A percentile compares a stretch with the other conserved stretches of the same genome.
These are phyloP conservation scores for Gossypium longicalyx DNA, from an alignment of 345 rosid genomes.

Conservation along the genomic window DNA sequence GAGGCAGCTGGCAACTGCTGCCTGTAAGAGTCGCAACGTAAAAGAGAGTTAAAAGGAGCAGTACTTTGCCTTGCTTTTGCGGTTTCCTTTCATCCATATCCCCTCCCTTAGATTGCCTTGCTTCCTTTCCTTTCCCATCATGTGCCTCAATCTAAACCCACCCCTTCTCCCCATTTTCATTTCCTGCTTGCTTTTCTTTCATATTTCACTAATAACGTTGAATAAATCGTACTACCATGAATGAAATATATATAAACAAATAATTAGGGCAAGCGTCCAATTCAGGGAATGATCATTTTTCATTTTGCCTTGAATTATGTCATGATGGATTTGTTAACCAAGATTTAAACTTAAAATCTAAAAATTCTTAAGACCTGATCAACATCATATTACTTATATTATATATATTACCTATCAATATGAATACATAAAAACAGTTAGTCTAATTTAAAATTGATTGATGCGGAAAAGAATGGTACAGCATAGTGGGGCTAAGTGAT, in stretches of 20 bases:
- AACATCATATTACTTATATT: too few relatives aligned
- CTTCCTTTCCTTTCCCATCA: neutral
- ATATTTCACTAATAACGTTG: neutral
- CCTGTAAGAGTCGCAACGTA: neutral
- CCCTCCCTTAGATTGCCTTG: neutral
- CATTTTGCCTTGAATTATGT: neutral
- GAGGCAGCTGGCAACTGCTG: neutral
- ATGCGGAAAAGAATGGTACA: neutral
- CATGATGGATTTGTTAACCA: neutral
- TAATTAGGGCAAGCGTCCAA: neutral
- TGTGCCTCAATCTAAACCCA: conserved; percentile 7
- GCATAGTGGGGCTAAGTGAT: neutral
- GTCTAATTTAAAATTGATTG: neutral
- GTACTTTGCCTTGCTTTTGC: conserved; percentile 23
- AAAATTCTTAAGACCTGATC: too few relatives aligned
- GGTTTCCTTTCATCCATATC: neutral
- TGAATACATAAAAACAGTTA: neutral
- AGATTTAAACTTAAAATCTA: too few relatives aligned
- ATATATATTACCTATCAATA: neutral
- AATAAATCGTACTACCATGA: neutral
- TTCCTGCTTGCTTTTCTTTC: neutral
- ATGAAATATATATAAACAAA: neutral
- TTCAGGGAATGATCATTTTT: too few relatives aligned
- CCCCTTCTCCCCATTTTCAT: neutral
- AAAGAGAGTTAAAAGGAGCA: neutral